These are phyloP conservation scores for Pseudogymnoascus verrucosus DNA, from an alignment of 2,329 filamentous ascomycete genomes.

Conservation along the genomic window DNA sequence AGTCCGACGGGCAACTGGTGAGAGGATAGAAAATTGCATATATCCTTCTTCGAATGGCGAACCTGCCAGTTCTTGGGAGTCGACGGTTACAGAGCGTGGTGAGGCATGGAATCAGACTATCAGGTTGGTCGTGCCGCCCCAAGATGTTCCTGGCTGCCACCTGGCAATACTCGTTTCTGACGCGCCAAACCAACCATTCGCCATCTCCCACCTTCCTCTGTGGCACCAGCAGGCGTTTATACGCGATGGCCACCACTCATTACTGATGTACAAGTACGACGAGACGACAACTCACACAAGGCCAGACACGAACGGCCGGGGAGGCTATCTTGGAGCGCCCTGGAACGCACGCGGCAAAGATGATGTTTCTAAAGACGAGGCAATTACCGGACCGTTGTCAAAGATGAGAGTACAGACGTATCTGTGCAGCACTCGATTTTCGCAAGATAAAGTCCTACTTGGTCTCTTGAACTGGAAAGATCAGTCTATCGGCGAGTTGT, in stretches of 20 bases:
- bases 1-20: slow-evolving; percentile 69
- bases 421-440: slow-evolving; percentile 89
- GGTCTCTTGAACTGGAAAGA: slow-evolving; percentile 83
- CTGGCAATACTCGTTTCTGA: slow-evolving; percentile 86
- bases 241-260: slow-evolving; percentile 70
- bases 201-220: slow-evolving; percentile 83
- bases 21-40: slow-evolving; percentile 81
- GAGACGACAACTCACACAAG: slow-evolving; percentile 70
- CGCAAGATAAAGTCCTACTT: slow-evolving; percentile 80
- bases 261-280: slow-evolving; percentile 85
- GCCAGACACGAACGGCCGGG: slow-evolving; percentile 58
- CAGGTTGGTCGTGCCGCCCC: slow-evolving; percentile 66
- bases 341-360: slow-evolving; percentile 66
- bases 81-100: slow-evolving; percentile 68
- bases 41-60: slow-evolving; percentile 75
- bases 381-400: slow-evolving; percentile 70
- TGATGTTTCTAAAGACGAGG: slow-evolving; percentile 61
- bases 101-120: slow-evolving; percentile 85
- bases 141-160: slow-evolving; percentile 76
- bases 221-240: slow-evolving; percentile 92
- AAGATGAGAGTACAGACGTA: slow-evolving; percentile 74
- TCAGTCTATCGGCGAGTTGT: slow-evolving; percentile 60
- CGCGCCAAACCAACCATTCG: slow-evolving; percentile 79
- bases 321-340: slow-evolving; percentile 77
- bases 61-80: slow-evolving; percentile 79